These are phyloP conservation scores for Poa pratensis DNA, from an alignment of 176 grass and related monocot genomes.

Conservation along the genomic window DNA sequence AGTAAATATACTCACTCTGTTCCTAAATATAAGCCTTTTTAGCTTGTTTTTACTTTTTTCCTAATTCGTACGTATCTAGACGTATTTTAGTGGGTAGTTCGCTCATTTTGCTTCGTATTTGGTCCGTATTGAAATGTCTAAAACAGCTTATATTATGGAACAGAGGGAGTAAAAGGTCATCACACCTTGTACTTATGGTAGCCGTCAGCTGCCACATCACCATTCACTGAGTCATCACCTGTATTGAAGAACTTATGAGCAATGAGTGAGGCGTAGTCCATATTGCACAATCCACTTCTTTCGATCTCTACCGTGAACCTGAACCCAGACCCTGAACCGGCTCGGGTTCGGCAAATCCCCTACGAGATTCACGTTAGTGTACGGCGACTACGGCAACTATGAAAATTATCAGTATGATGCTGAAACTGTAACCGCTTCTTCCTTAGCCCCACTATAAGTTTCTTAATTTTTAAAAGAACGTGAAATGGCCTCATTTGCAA, in stretches of 20 bases:
- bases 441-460: no score
- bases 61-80: no score
- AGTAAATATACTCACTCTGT: background rate
- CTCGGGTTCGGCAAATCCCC: background rate
- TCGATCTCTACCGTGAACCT: background rate
- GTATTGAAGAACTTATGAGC: slow-evolving; percentile 11
- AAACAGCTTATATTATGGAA: no score
- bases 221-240: slow-evolving; percentile 17
- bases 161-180: background rate
- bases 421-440: background rate
- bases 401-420: background rate
- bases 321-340: background rate
- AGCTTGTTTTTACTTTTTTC: no score
- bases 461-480: background rate
- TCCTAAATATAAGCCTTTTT: no score
- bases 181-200: slow-evolving; percentile 63
- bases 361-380: background rate
- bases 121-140: no score
- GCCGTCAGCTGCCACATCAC: slow-evolving; percentile 50
- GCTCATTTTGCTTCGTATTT: no score
- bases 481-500: background rate
- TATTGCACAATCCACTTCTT: background rate
- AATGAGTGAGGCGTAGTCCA: background rate
- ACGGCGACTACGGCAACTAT: background rate
- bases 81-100: no score